Evolutionary conservation across 2,329 filamentous ascomycete genomes (phyloP).

Genomic region (Teratosphaeria viscida): DNA sequence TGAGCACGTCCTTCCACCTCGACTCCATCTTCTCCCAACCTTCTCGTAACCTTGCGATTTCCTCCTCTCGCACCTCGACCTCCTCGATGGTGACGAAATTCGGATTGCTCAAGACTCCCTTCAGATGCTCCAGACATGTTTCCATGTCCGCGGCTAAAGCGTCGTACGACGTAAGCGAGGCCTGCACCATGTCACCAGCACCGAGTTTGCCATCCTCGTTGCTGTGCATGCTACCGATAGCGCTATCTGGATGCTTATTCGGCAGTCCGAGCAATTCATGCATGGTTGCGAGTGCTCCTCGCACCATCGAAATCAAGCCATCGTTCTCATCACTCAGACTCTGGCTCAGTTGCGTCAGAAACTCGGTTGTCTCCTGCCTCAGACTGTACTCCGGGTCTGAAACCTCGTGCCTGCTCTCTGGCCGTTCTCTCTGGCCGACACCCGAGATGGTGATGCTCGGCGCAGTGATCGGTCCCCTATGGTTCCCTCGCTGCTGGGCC

Average conservation of each 20-base stretch:
- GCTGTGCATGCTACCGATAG: conserved; percentile 21
- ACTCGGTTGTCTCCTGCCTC: conserved; percentile 79
- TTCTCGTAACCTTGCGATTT: conserved; percentile 70
- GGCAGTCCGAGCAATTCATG: conserved; percentile 51
- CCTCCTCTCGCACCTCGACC: conserved; percentile 82
- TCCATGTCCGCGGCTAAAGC: conserved; percentile 64
- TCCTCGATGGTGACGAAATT: conserved; percentile 95
- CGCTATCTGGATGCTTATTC: conserved; percentile 24
- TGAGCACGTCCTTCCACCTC: conserved; percentile 80
- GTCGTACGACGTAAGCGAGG: conserved; percentile 53
- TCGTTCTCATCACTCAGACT: conserved; percentile 89
- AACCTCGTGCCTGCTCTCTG: conserved; percentile 27
- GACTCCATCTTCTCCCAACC: conserved; percentile 92
- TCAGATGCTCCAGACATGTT: conserved; percentile 66
- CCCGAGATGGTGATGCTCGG: conserved; percentile 39
- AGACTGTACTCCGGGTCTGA: conserved; percentile 56
- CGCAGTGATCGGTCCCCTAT: conserved; percentile 26
- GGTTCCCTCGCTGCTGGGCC: conserved; percentile 46
- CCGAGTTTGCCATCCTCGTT: conserved; percentile 14
- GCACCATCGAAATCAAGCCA: conserved; percentile 59
- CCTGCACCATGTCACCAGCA: conserved; percentile 28
- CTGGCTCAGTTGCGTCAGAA: conserved; percentile 74
- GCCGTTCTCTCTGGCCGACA: conserved; percentile 21
- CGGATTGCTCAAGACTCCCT: conserved; percentile 80
- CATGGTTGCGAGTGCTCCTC: conserved; percentile 60